Evolutionary conservation across 2,329 filamentous ascomycete genomes (phyloP), one percentile per base, ranked within the genome.

Genomic region (Blastomyces parvus): DNA sequence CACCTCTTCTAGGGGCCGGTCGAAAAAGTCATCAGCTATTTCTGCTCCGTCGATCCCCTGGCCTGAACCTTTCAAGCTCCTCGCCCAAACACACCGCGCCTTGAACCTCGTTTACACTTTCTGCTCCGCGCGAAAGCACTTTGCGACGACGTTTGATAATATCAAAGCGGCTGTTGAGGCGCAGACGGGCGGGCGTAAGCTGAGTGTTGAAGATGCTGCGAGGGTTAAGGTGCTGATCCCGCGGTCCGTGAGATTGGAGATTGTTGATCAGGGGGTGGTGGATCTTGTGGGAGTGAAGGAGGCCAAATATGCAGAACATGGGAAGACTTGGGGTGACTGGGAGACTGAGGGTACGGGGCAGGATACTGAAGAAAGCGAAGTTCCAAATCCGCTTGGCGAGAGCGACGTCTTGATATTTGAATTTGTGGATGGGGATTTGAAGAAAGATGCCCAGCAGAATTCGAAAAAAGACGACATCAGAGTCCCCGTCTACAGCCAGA

Each of bases 61-160:
- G 91, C 91, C 92, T 0, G 81, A 84, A 0, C 80, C 83, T 56
- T 90, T 97, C 74, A 87, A 85, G 63, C 79, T 81, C 52, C 81
- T 97, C 9, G 86, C 88, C 33, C 86, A 87, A 73, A 89, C 87
- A 0, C 89, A 97, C 73, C 84, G 86, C 65, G 93, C 94, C 0
- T 78, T 99, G 64, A 99, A 96, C 69, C 78, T 97, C 1, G 91
- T 97, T 0, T 96, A 91, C 70, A 97, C 94, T 0, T 97, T 99
- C 72, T 96, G 91, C 78, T 94, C 87, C 72, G 93, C 93, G 0
- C 86, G 94, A 56, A 97, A 96, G 73, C 90, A 97, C 70, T 82
- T 97, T 36, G 87, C 90, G 0, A 97, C 94, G 0, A 97, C 93
- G 0, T 91, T 97, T 68, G 89, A 94, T 19, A 96, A 88, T 6